A percentile compares a stretch with the other conserved stretches of the same genome.
Evolutionary conservation across 768 basidiomycete species (phyloP).

Genomic region (Suillus weaverae): DNA sequence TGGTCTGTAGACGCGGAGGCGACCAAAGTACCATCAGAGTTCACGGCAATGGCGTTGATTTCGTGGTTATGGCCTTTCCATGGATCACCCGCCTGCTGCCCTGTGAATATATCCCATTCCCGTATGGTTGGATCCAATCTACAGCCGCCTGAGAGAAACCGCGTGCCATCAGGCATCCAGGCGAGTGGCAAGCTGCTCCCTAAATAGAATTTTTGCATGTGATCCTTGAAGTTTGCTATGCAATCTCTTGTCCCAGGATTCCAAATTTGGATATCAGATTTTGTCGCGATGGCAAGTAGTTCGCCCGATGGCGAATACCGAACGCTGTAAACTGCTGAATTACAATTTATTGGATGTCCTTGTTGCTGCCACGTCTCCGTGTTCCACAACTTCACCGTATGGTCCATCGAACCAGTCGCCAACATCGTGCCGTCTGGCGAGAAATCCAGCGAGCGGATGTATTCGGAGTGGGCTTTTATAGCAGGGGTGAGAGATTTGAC

Average conservation of each 20-base stretch:
- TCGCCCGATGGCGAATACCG: not conserved
- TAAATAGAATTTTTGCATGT: not conserved
- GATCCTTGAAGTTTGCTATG: not conserved
- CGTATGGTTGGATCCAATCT: not conserved
- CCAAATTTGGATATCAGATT: not conserved
- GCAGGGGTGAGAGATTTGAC: no score
- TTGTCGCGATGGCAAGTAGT: not conserved
- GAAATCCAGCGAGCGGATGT: no score
- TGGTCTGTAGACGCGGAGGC: not conserved
- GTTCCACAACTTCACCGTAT: no score
- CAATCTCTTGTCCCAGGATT: not conserved
- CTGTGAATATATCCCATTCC: not conserved
- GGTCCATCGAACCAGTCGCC: no score
- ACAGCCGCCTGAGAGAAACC: not conserved
- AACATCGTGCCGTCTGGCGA: no score
- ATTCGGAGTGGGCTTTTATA: no score
- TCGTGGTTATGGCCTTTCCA: not conserved
- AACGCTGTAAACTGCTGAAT: not conserved
- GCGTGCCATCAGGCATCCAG: not conserved
- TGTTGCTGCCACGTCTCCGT: not conserved
- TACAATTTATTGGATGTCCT: not conserved
- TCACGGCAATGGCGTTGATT: not conserved
- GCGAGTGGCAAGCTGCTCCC: not conserved
- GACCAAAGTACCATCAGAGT: not conserved
- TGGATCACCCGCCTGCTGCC: not conserved